phyloP scores from a whole-genome alignment of 352 stramenopile species.

The Globisporangium paroecandrum region DNA sequence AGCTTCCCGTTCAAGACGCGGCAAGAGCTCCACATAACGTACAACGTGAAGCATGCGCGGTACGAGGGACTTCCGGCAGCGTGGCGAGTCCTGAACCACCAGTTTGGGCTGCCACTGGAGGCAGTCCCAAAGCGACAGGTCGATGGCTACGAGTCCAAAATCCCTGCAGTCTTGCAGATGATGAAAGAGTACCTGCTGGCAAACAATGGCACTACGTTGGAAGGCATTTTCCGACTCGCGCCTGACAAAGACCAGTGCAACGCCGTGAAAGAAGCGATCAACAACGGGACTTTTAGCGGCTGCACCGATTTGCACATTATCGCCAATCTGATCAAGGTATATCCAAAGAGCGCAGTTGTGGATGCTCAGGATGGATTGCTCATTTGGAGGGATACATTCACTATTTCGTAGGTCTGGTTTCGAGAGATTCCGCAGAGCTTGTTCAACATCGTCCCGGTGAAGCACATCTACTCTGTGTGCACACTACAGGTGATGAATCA shows the following conservation, averaged over 20 bases:
- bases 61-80: constrained; percentile 70
- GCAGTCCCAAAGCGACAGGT: constrained; percentile 56
- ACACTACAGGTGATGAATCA: constrained; percentile 32
- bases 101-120: constrained; percentile 72
- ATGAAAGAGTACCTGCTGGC: constrained; percentile 56
- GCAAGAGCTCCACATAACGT: constrained; percentile 73
- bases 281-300: constrained; percentile 53
- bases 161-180: constrained; percentile 76
- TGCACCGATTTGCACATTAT: constrained; percentile 76
- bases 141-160: constrained; percentile 53
- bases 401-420: constrained; percentile 61
- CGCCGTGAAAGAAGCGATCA: constrained; percentile 61
- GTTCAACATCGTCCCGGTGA: constrained; percentile 65
- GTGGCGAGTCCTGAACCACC: constrained; percentile 64
- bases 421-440: constrained; percentile 70
- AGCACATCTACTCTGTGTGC: constrained; percentile 50
- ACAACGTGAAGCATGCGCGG: constrained; percentile 58
- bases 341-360: background rate
- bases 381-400: background rate
- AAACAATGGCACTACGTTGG: constrained; percentile 36
- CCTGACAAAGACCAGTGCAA: constrained; percentile 60
- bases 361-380: background rate
- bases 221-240: constrained; percentile 80
- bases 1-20: constrained; percentile 64
- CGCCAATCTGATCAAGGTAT: constrained; percentile 80